phyloP scores from a whole-genome alignment of 106 monocot species.

The Acorus calamus region DNA sequence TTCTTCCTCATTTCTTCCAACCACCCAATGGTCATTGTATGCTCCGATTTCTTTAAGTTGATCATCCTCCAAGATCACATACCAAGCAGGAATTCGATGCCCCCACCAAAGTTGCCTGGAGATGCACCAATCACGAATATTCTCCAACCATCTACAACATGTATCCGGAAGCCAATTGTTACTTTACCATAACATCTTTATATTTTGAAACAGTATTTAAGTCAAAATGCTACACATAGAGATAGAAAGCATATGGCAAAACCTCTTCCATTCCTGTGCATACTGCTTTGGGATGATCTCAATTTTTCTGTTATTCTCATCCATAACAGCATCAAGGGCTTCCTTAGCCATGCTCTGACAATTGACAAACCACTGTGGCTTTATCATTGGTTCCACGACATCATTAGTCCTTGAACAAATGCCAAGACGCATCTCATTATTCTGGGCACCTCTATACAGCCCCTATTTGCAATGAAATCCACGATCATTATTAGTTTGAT shows the following conservation, averaged over 20 bases:
- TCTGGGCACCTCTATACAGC: constrained; percentile 61
- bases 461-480: constrained; percentile 34
- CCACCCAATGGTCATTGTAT: constrained; percentile 84
- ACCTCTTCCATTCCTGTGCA: constrained; percentile 85
- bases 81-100: constrained; percentile 96
- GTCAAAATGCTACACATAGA: background rate
- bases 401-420: constrained; percentile 91
- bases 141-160: constrained; percentile 70
- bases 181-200: too few relatives aligned
- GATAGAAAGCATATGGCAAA: constrained; percentile 1
- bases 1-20: constrained; percentile 73
- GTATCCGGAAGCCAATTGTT: background rate
- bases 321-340: constrained; percentile 76
- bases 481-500: background rate
- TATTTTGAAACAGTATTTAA: too few relatives aligned
- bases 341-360: constrained; percentile 72
- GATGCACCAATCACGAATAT: constrained; percentile 97
- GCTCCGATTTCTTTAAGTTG: constrained; percentile 52
- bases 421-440: constrained; percentile 89
- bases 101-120: constrained; percentile 99
- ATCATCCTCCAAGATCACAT: constrained; percentile 74
- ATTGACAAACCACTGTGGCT: constrained; percentile 94
- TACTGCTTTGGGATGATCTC: constrained; percentile 94
- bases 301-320: constrained; percentile 50
- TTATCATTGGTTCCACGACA: constrained; percentile 94